Base-by-base conservation (phyloP, 352 stramenopile genomes). In the Globisporangium middletonii region DNA sequence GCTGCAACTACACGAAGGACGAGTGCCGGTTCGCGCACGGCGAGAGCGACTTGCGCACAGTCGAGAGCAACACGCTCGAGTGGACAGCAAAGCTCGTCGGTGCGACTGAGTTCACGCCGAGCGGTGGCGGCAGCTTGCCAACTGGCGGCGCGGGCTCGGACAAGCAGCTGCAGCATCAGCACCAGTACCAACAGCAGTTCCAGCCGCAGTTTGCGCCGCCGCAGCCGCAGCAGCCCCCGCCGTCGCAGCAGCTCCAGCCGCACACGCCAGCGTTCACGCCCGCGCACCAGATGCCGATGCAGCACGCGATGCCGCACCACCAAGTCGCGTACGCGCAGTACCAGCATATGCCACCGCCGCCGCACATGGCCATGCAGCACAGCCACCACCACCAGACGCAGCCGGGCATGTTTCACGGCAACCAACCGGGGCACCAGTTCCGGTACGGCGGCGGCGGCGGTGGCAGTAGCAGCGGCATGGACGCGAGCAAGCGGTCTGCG, bases 21-120 rank as follows among this genome's bases (percentile, higher is more conserved):
- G 84, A 94, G 50, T 94, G 84, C 28, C 76, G 84, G n/a, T 94
- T 94, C 37, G 84, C 84, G n/a, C 84, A 94, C 44, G 84, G 84
- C 4, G 79, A 90, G 62, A 77, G 66, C 48, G 84, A 94, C 30
- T 66, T 94, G 33, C 78, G 82, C 38, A 94, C 84, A 1, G 75
- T 92, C 19, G 82, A 94, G 58, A 90, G 77, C 64, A 94, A 94
- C 58, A 91, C 84, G 33, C 69, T 85, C 26, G 73, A 80, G 53
- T 76, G 65, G 69, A 71, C 67, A 1, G 70, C 79, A 1, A 81
- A 92, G 30, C 71, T 92, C n/a, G 67, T 67, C 30, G 67, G 64
- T 0, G 65, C 23, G 35, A 48, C 19, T 37, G 28, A 43, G 50
- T 56, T 23, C 50, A 30, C 6, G n/a, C 30, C 50, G 12, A 37